Conservation (phyloP, 2,329 filamentous ascomycete species). For the Trichophyton benhamiae region DNA sequence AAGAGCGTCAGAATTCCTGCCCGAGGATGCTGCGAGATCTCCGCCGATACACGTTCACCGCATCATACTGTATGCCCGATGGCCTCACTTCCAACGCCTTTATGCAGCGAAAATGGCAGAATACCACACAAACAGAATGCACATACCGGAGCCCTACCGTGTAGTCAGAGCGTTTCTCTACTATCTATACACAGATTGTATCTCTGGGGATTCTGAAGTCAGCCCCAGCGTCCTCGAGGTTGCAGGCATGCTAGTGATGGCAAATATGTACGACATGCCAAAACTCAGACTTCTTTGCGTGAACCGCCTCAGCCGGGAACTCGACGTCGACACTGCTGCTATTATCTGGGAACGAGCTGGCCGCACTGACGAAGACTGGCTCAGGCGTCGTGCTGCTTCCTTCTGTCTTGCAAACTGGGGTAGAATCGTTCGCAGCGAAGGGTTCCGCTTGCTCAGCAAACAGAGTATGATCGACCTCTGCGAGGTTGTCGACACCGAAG, state of each 20-base stretch:
- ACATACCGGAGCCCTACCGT: slow-evolving; percentile 90
- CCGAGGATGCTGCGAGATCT: slow-evolving; percentile 45
- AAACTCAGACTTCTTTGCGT: slow-evolving; percentile 83
- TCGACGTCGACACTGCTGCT: slow-evolving; percentile 89
- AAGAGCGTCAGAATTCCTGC: slow-evolving; percentile 20
- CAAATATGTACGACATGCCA: slow-evolving; percentile 94
- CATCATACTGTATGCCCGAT: slow-evolving; percentile 84
- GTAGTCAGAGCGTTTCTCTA: slow-evolving; percentile 91
- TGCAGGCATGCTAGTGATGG: slow-evolving; percentile 90
- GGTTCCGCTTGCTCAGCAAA: slow-evolving; percentile 70
- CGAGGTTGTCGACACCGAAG: slow-evolving; percentile 85
- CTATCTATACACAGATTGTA: slow-evolving; percentile 93
- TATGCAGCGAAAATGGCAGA: slow-evolving; percentile 94
- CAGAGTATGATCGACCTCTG: slow-evolving; percentile 77
- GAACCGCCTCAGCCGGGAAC: slow-evolving; percentile 74
- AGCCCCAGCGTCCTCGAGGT: slow-evolving; percentile 63
- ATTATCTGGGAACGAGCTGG: slow-evolving; percentile 92
- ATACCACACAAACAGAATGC: slow-evolving; percentile 93
- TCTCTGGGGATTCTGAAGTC: slow-evolving; percentile 48
- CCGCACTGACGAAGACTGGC: slow-evolving; percentile 83
- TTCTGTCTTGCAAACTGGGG: slow-evolving; percentile 95
- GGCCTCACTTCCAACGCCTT: slow-evolving; percentile 89
- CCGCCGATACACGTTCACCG: slow-evolving; percentile 87
- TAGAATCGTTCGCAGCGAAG: slow-evolving; percentile 75
- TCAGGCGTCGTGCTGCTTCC: slow-evolving; percentile 71